phyloP scores from a whole-genome alignment of 1,139 yeast species.

The Blastobotrys persicus region DNA sequence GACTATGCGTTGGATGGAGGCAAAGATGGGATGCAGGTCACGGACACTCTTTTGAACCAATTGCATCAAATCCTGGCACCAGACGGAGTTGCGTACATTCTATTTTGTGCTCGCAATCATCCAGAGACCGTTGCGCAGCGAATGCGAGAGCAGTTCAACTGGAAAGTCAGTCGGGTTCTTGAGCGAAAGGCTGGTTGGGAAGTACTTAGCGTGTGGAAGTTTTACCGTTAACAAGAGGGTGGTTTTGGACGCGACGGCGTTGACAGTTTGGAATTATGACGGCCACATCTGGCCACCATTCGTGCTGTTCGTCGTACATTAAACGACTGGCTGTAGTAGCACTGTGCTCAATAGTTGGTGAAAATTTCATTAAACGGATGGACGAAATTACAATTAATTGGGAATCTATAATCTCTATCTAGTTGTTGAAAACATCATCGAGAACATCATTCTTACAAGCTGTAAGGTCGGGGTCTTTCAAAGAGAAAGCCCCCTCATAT shows the following conservation, averaged over 20 bases:
- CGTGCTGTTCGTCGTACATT: too few species aligned
- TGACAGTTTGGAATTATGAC: too few species aligned
- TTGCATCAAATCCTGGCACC: constrained; percentile 50
- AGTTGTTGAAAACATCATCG: constrained; percentile 43
- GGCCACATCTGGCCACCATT: too few species aligned
- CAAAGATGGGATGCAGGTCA: constrained; percentile 80
- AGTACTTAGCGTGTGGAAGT: constrained; percentile 61
- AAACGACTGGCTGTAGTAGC: too few species aligned
- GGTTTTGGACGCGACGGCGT: too few species aligned
- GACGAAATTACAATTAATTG: too few species aligned
- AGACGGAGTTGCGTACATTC: constrained; percentile 73
- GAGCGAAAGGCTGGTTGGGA: constrained; percentile 94
- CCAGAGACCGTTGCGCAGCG: constrained; percentile 56
- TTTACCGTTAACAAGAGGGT: constrained; percentile 21
- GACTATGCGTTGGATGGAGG: constrained; percentile 92
- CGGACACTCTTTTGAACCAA: constrained; percentile 56
- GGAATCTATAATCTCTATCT: background rate
- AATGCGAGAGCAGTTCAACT: constrained; percentile 49
- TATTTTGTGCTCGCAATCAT: constrained; percentile 83
- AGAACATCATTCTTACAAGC: constrained; percentile 55
- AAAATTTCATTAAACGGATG: too few species aligned
- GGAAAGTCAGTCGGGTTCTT: constrained; percentile 54
- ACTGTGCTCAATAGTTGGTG: too few species aligned
- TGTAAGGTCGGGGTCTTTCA: constrained; percentile 48
- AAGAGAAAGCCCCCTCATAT: constrained; percentile 68